These are phyloP conservation scores for Fusarium avenaceum DNA, from an alignment of 2,329 filamentous ascomycete species.

Conservation along the genomic window DNA sequence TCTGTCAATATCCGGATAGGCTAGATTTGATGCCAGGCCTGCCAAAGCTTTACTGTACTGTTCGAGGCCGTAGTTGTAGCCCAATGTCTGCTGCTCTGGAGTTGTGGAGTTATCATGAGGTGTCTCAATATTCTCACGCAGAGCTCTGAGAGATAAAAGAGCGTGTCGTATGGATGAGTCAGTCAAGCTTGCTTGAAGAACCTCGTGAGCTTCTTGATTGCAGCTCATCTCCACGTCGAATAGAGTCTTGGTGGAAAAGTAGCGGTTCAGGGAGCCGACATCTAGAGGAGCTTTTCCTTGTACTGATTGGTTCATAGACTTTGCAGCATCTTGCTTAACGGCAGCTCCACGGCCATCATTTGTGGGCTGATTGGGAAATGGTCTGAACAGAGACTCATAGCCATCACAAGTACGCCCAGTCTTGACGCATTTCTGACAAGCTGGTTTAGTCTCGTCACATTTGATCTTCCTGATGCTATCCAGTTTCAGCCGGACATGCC, in stretches of 20 bases:
- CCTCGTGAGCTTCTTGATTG: slow-evolving; percentile 56
- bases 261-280: slow-evolving; percentile 54
- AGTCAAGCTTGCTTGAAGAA: slow-evolving; percentile 56
- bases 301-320: slow-evolving; percentile 4
- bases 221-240: slow-evolving; percentile 56
- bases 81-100: slow-evolving; percentile 47
- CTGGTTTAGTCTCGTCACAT: slow-evolving; percentile 56
- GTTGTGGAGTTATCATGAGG: slow-evolving; percentile 47
- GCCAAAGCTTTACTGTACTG: slow-evolving; percentile 59
- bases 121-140: slow-evolving; percentile 57
- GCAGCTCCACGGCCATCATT: neutral
- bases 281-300: slow-evolving; percentile 45
- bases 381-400: slow-evolving; percentile 57
- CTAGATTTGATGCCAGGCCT: slow-evolving; percentile 57
- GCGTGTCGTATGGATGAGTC: slow-evolving; percentile 56
- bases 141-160: slow-evolving; percentile 56
- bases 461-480: slow-evolving; percentile 55
- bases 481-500: neutral
- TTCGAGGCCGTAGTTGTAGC: slow-evolving; percentile 56
- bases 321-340: slow-evolving; percentile 30
- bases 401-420: slow-evolving; percentile 60
- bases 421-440: slow-evolving; percentile 53
- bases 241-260: slow-evolving; percentile 60
- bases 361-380: slow-evolving; percentile 42
- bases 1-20: slow-evolving; percentile 48